Base-by-base conservation (phyloP, 352 stramenopile species). In the Phytopythium vexans region DNA sequence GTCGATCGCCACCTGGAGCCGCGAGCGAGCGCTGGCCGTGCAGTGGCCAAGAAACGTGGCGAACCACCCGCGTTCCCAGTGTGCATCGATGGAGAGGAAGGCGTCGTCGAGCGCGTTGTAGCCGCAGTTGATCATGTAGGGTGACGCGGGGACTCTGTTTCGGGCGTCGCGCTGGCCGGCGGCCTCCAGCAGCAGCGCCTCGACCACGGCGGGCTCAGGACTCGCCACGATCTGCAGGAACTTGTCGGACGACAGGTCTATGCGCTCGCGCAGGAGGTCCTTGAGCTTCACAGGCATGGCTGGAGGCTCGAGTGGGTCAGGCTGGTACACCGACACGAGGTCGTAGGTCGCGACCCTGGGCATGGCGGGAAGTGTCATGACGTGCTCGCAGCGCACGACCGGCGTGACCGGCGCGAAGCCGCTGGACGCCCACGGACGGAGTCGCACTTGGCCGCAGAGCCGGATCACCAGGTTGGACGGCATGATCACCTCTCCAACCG, bases 401-500 rank as follows among this genome's bases (percentile, higher is more conserved):
- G 72, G 68, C 10, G 72, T 81, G 39, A 81, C 59, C 11, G 68
- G 59, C 32, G 68, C 32, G 32, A 78, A 84, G 10, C 72, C 75
- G 31, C 64, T 74, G 3, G 75, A 79, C 8, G 68, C 64, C 42
- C 82, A 81, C 16, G 61, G 36, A 9, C 41, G 58, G 2, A 80
- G 50, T 8, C 70, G 49, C 2, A 82, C 53, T 15, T 66, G 59
- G 21, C 75, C 73, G 15, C 62, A 21, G 4, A 86, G 57, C 32
- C 70, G 58, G 36, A 86, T 40, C 37, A 82, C 16, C 43, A 84
- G 41, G 32, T 70, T 81, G n/a, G 65, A 74, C 41, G 75, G 64
- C 43, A 77, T 80, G 36, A 56, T 37, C 0, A 78, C 45, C 39
- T 59, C 41, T 9, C 39, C 34, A 3, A 15, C 43, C 35, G 56